Evolutionary conservation across 2,329 filamentous ascomycete species (phyloP), one percentile per base, ranked within the genome.

Genomic region (Paecilomyces dactylethromorphus): DNA sequence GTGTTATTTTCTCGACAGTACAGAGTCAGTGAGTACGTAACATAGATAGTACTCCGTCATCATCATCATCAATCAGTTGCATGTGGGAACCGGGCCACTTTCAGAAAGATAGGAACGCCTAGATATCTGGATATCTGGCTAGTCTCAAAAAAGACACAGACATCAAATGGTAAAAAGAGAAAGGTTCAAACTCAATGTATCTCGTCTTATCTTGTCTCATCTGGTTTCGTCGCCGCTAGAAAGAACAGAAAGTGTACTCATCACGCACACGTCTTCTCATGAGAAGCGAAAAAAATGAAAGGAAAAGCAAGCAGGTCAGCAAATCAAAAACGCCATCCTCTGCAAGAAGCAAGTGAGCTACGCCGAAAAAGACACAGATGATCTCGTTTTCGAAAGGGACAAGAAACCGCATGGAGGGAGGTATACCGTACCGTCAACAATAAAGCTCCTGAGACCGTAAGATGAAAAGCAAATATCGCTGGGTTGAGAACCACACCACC

Each of bases 281-380:
- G 50, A 24, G 22, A 52, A 24, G 50, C 22, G 21, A 29, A 29
- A 54, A 24, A 54, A 54, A 26, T 2, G 7, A 39, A 55, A 55
- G 32, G 15, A 21, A n/a, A 24, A 39, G 18, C 13, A 45, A 55
- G 35, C 39, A 26, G 24, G 29, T n/a, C 11, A 55, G 22, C 21
- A 26, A 21, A 15, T 29, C 50, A 21, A 58, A 58, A 66, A 68
- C 66, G 66, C 66, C 65, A 58, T 59, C 57, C 61, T 60, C 64
- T 66, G 65, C 65, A 66, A 66, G 59, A 56, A 57, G 50, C 21
- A 11, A 11, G 50, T 52, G 11, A 12, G 18, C 24, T 21, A 29
- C 50, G 50, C 50, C 35, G 29, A 53, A 22, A 55, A 54, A 52
- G 57, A 29, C 50, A 52, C 26, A 29, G 15, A 13, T 24, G 21